A percentile compares a stretch with the other conserved stretches of the same genome.
Evolutionary conservation across 2,329 filamentous ascomycete genomes (phyloP).

Genomic region (Colletotrichum liaoningense): DNA sequence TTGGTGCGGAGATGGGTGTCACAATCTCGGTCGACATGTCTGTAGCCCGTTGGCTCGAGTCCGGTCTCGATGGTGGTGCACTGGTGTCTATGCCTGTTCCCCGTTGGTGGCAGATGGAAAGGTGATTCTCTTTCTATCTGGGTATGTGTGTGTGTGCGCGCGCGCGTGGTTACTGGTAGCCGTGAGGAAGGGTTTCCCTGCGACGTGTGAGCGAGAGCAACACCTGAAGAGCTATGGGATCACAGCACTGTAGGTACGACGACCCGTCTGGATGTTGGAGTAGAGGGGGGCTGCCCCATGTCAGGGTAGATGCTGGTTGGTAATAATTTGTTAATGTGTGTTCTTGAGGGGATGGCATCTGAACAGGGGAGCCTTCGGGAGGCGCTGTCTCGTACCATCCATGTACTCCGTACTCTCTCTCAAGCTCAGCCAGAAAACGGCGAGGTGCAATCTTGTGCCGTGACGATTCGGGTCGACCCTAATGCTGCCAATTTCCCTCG

Average conservation of each 20-base stretch:
- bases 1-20: conserved; percentile 33
- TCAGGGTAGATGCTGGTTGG: conserved; percentile 23
- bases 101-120: background rate
- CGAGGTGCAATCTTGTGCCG: too few relatives aligned
- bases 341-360: background rate
- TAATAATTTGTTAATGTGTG: conserved; percentile 24
- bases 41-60: conserved; percentile 8
- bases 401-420: background rate
- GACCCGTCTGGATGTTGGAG: conserved; percentile 17
- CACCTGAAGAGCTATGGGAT: background rate
- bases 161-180: background rate
- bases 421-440: background rate
- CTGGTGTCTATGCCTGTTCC: background rate
- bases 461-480: background rate
- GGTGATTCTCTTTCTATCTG: background rate
- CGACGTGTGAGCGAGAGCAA: conserved; percentile 1
- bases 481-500: too few relatives aligned
- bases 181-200: conserved; percentile 1
- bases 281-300: background rate
- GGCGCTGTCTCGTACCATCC: background rate
- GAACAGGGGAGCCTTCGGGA: background rate
- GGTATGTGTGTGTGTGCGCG: conserved; percentile 3
- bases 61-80: background rate
- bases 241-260: conserved; percentile 8
- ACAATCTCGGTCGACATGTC: conserved; percentile 22